Base-by-base conservation (phyloP, 2,329 filamentous ascomycete genomes). In the Pezicula radicicola region DNA sequence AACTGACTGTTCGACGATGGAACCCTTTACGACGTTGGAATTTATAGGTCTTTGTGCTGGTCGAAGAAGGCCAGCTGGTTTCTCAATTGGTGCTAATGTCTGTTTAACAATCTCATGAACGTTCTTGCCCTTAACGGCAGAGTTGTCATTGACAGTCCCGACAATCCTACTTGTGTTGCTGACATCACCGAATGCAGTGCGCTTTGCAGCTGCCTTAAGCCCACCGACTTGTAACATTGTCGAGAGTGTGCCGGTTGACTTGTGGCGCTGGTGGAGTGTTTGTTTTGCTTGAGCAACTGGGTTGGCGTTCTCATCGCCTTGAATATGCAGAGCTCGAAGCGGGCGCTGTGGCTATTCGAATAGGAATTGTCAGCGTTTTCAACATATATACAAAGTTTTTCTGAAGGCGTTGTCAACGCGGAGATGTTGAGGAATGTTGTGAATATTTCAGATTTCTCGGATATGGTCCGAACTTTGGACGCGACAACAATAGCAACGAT, bases 181-280 rank as follows among this genome's bases (percentile, higher is more conserved):
- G 55, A 94, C 80, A 67, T 96, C 91, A 46, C 83, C 88, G 70
- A 95, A 91, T 12, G 84, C 89, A 56, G 85, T 84, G 60, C 91
- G 85, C 74, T 92, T 94, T 50, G 85, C 77, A 52, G 81, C 77
- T 49, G 78, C 78, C 69, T 86, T 89, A 58, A 85, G 70, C 37
- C 75, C 77, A 52, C 74, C 77, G 46, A 75, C 77, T 55, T 78
- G 74, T 55, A 78, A 67, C 60, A 75, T 76, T 44, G 59, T 60
- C 66, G 75, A 62, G 72, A 89, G 60, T 78, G 80, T 71, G 71
- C 87, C 70, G 69, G 84, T 85, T 8, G 91, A 95, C 72, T 96
- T 96, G 73, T 91, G 87, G 57, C 88, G 87, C 63, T 91, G 85
- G 62, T 95, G 89, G 55, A 91, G 74, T 49, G 80, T 74, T 67